Percentiles rank a stretch among this genome's conserved stretches.
phyloP scores from a whole-genome alignment of 345 rosid species.

The Eutrema yunnanense region DNA sequence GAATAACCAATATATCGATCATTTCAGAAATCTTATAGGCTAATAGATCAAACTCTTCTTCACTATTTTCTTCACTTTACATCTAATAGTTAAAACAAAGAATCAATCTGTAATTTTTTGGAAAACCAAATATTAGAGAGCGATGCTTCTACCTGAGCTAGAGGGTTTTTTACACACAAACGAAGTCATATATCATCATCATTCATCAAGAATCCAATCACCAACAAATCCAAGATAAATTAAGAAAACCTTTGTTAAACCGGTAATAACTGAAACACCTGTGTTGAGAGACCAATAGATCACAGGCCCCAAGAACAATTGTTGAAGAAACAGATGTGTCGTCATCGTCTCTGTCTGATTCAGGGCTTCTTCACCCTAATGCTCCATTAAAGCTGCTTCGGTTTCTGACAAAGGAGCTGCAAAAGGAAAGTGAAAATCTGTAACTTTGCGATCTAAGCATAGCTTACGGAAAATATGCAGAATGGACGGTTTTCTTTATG shows the following conservation, averaged over 20 bases:
- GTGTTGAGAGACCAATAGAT: background rate
- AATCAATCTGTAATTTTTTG: background rate
- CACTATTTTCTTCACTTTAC: slow-evolving; percentile 16
- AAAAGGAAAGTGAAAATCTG: slow-evolving; percentile 12
- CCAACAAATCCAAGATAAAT: slow-evolving; percentile 22
- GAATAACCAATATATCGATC: too few species aligned
- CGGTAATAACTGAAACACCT: slow-evolving; percentile 14
- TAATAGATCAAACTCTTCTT: background rate
- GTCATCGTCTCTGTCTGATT: background rate
- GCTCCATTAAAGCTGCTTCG: slow-evolving; percentile 76
- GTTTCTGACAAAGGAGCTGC: slow-evolving; percentile 89
- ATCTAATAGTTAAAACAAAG: background rate
- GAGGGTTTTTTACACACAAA: slow-evolving; percentile 6
- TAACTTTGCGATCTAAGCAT: background rate
- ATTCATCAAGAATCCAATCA: slow-evolving; percentile 12
- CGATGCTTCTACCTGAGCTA: slow-evolving; percentile 17
- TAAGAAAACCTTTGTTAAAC: slow-evolving; percentile 4
- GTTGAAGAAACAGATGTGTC: slow-evolving; percentile 4
- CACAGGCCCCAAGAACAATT: background rate
- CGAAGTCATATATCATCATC: background rate
- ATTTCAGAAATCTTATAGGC: background rate
- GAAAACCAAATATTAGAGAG: slow-evolving; percentile 10
- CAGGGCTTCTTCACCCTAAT: slow-evolving; percentile 27
- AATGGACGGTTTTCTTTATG: background rate
- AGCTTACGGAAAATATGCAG: background rate